Conservation (phyloP, 1,139 yeast species). For the Nakaseomyces uthaithaninus region DNA sequence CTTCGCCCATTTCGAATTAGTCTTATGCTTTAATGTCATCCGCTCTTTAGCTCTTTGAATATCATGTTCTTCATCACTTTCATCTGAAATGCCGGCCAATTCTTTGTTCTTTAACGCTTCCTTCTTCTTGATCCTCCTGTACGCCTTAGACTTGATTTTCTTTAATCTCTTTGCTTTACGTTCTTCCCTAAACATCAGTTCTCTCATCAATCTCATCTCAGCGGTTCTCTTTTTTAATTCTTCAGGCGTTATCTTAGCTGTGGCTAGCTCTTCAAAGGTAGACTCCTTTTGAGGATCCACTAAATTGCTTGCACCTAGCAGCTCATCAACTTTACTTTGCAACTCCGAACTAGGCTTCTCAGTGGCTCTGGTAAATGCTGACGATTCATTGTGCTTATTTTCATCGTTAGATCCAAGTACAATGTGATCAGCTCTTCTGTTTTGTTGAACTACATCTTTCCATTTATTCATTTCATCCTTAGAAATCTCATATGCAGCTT, state of each 20-base stretch:
- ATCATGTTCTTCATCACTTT: slow-evolving; percentile 57
- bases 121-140: slow-evolving; percentile 77
- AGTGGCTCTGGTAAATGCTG: slow-evolving; percentile 46
- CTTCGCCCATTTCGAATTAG: slow-evolving; percentile 85
- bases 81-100: slow-evolving; percentile 54
- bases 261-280: slow-evolving; percentile 77
- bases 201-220: slow-evolving; percentile 87
- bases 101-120: slow-evolving; percentile 65
- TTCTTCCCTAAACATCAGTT: slow-evolving; percentile 92
- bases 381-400: slow-evolving; percentile 39
- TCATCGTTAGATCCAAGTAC: slow-evolving; percentile 49
- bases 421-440: slow-evolving; percentile 77
- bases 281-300: slow-evolving; percentile 69
- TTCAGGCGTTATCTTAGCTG: slow-evolving; percentile 73
- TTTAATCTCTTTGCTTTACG: slow-evolving; percentile 82
- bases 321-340: slow-evolving; percentile 55
- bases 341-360: slow-evolving; percentile 49
- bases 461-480: slow-evolving; percentile 82
- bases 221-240: slow-evolving; percentile 71
- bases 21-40: slow-evolving; percentile 84
- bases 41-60: slow-evolving; percentile 78
- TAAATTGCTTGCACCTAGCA: slow-evolving; percentile 59
- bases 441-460: slow-evolving; percentile 73
- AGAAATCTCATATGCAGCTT: slow-evolving; percentile 84
- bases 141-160: slow-evolving; percentile 88